Conservation (phyloP, 176 grass and related monocot genomes). For the Triticum turgidum region DNA sequence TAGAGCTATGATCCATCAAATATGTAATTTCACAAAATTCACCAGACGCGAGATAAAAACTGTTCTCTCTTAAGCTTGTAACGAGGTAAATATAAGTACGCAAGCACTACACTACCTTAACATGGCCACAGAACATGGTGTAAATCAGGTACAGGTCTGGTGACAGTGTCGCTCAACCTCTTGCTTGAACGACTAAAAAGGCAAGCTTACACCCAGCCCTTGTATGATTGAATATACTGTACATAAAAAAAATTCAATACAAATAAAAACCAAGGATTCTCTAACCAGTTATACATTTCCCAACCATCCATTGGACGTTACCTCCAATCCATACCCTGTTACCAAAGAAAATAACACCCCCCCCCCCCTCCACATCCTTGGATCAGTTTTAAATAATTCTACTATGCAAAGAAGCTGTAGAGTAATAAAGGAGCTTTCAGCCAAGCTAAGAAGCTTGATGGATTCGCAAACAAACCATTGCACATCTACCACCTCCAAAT, state of each 20-base stretch:
- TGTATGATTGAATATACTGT: neutral
- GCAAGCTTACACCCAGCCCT: constrained; percentile 25
- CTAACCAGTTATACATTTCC: neutral
- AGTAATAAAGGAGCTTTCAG: neutral
- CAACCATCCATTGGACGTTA: neutral
- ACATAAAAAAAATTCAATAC: neutral
- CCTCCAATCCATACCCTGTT: neutral
- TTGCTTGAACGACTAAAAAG: neutral
- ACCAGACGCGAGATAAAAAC: neutral
- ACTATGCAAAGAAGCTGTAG: neutral
- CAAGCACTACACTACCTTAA: neutral
- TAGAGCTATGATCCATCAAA: constrained; percentile 7
- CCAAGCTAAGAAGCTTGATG: constrained; percentile 6
- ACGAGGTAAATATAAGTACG: neutral
- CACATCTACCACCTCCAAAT: neutral
- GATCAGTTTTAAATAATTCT: neutral
- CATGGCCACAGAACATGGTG: neutral
- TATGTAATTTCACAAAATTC: neutral
- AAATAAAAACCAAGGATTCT: neutral
- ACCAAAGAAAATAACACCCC: neutral
- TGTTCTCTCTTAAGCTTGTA: neutral
- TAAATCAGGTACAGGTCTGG: neutral
- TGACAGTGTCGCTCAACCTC: neutral
- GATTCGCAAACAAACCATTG: neutral
- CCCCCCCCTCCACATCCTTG: neutral